Conservation (phyloP, 345 rosid species). For the Physaria fendleri region DNA sequence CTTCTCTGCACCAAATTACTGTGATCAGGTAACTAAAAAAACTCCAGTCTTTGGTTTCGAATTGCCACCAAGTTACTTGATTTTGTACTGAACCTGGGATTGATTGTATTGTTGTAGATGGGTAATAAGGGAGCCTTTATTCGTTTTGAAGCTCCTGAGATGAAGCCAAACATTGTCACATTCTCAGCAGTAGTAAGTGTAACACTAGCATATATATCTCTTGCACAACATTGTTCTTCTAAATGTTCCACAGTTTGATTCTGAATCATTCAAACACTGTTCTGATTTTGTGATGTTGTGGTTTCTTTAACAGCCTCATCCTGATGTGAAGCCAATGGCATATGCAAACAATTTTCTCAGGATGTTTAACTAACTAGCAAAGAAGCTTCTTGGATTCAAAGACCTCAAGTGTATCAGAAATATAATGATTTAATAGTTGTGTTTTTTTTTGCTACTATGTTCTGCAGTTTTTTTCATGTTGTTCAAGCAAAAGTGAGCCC, state of each 20-base stretch:
- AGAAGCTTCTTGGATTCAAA: neutral
- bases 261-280: neutral
- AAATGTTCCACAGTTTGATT: neutral
- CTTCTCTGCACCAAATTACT: conserved; percentile 97
- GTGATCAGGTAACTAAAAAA: conserved; percentile 89
- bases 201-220: no score
- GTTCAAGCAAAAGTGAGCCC: conserved; percentile 21
- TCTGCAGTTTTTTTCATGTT: conserved; percentile 30
- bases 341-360: conserved; percentile 84
- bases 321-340: no score
- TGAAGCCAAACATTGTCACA: conserved; percentile 89
- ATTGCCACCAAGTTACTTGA: no score
- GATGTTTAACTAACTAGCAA: conserved; percentile 47
- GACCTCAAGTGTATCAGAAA: conserved; percentile 11
- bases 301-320: conserved; percentile 81
- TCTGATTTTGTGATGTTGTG: neutral
- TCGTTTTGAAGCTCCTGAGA: conserved; percentile 78
- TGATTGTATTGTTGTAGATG: conserved; percentile 57
- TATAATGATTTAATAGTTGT: conserved; percentile 24
- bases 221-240: conserved; percentile 1
- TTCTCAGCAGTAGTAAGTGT: conserved; percentile 86
- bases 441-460: neutral
- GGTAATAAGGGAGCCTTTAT: conserved; percentile 98
- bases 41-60: neutral
- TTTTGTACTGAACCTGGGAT: neutral